A percentile compares a stretch with the other conserved stretches of the same genome.
Conservation (phyloP, 2,329 filamentous ascomycete genomes). For the Venturia carpophila region DNA sequence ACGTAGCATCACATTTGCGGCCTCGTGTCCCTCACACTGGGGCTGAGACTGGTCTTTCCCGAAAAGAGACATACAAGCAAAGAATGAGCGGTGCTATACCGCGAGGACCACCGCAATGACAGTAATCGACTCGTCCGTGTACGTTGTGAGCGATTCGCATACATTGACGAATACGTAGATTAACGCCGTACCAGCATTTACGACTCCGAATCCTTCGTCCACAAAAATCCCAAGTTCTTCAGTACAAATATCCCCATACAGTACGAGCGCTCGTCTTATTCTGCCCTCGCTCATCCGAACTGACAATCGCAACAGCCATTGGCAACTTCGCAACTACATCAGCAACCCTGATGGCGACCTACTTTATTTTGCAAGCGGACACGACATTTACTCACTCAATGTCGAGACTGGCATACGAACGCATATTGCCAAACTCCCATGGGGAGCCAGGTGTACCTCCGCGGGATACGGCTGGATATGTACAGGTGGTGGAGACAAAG, state of each 20-base stretch:
- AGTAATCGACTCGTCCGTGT: slow-evolving; percentile 14
- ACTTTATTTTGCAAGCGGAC: slow-evolving; percentile 77
- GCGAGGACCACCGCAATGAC: slow-evolving; percentile 11
- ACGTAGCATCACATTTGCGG: not conserved
- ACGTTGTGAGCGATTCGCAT: not conserved
- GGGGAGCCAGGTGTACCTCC: slow-evolving; percentile 74
- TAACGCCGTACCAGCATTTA: slow-evolving; percentile 31
- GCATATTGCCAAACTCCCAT: slow-evolving; percentile 61
- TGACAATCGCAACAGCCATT: slow-evolving; percentile 51
- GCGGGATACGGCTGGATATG: slow-evolving; percentile 82
- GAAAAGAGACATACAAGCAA: not conserved
- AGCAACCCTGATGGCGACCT: slow-evolving; percentile 68
- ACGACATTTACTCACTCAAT: slow-evolving; percentile 54
- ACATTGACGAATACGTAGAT: not conserved
- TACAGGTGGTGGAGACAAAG: slow-evolving; percentile 74
- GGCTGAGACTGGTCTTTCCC: not conserved
- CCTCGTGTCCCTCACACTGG: not conserved
- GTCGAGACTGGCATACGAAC: slow-evolving; percentile 61
- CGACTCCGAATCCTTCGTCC: slow-evolving; percentile 40
- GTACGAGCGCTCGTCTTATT: slow-evolving; percentile 26
- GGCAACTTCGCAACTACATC: slow-evolving; percentile 84
- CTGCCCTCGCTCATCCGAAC: not conserved
- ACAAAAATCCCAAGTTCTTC: slow-evolving; percentile 40
- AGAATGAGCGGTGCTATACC: slow-evolving; percentile 12
- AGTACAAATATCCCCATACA: slow-evolving; percentile 42